These are phyloP conservation scores for Paraphoma sp. DNA, from an alignment of 2,329 filamentous ascomycete species.

Conservation along the genomic window DNA sequence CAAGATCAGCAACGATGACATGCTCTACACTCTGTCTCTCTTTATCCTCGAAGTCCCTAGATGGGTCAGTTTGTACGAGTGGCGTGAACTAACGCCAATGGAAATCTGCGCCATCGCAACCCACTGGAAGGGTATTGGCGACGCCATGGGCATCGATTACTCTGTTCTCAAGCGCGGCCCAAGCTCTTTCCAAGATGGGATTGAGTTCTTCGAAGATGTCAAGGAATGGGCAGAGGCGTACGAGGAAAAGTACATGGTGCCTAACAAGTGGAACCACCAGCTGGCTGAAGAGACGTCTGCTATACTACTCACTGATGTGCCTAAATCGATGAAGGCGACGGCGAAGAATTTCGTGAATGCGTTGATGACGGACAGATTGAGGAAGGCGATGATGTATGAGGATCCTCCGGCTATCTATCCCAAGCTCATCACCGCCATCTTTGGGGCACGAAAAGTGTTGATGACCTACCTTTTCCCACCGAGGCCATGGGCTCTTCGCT, in stretches of 20 bases:
- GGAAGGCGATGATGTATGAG: constrained; percentile 64
- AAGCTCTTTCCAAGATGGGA: constrained; percentile 53
- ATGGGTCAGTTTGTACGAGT: constrained; percentile 72
- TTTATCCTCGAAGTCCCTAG: constrained; percentile 71
- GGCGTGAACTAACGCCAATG: constrained; percentile 70
- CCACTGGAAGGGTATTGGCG: constrained; percentile 75
- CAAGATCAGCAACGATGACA: constrained; percentile 67
- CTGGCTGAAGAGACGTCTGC: constrained; percentile 66
- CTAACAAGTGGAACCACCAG: constrained; percentile 43
- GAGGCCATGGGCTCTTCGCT: constrained; percentile 48
- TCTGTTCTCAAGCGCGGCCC: constrained; percentile 51
- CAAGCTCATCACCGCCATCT: constrained; percentile 53
- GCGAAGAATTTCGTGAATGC: constrained; percentile 61
- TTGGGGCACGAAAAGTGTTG: constrained; percentile 61
- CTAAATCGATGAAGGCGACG: constrained; percentile 51
- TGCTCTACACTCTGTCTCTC: constrained; percentile 70
- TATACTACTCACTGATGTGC: constrained; percentile 66
- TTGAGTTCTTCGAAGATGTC: constrained; percentile 62
- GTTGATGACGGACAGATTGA: constrained; percentile 69
- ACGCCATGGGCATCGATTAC: constrained; percentile 70
- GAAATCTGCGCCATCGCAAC: constrained; percentile 70
- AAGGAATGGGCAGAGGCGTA: constrained; percentile 62
- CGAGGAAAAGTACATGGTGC: constrained; percentile 65
- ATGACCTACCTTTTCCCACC: constrained; percentile 68
- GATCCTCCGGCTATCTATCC: constrained; percentile 46